These are phyloP conservation scores for Platanus orientalis DNA, from an alignment of 164 flowering plant species.

Conservation along the genomic window DNA sequence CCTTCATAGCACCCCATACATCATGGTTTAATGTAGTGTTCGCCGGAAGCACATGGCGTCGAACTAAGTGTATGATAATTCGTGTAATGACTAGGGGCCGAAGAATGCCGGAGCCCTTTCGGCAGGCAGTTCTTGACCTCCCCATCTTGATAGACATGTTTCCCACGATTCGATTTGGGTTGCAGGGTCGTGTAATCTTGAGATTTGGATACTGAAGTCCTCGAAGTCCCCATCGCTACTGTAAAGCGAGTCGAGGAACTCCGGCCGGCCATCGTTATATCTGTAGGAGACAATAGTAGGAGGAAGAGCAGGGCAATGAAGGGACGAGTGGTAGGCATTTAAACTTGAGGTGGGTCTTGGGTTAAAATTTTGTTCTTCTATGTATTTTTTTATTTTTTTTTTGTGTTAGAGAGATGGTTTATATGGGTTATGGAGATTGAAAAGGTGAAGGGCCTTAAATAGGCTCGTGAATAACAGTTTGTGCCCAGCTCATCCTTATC, in stretches of 20 bases:
- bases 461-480: conserved; percentile 29
- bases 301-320: conserved; percentile 13
- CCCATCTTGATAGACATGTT: conserved; percentile 1
- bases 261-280: background rate
- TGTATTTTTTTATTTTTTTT: too few relatives aligned
- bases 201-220: conserved; percentile 16
- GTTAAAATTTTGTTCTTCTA: background rate
- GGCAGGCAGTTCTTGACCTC: conserved; percentile 41
- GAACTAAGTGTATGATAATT: conserved; percentile 33
- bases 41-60: conserved; percentile 18
- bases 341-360: background rate
- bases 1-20: too few relatives aligned
- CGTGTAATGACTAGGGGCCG: conserved; percentile 52
- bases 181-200: conserved; percentile 11
- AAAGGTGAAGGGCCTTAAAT: conserved; percentile 19
- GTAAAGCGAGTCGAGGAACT: background rate
- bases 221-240: conserved; percentile 16
- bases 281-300: conserved; percentile 16
- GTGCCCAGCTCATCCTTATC: conserved; percentile 23
- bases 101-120: conserved; percentile 41
- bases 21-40: background rate
- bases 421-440: background rate
- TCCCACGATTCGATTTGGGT: conserved; percentile 10
- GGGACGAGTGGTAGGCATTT: conserved; percentile 11
- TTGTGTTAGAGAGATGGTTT: background rate